Percentiles rank a stretch among this genome's conserved stretches.
phyloP scores from a whole-genome alignment of 306 rosid genomes.

The Quercus rubra region DNA sequence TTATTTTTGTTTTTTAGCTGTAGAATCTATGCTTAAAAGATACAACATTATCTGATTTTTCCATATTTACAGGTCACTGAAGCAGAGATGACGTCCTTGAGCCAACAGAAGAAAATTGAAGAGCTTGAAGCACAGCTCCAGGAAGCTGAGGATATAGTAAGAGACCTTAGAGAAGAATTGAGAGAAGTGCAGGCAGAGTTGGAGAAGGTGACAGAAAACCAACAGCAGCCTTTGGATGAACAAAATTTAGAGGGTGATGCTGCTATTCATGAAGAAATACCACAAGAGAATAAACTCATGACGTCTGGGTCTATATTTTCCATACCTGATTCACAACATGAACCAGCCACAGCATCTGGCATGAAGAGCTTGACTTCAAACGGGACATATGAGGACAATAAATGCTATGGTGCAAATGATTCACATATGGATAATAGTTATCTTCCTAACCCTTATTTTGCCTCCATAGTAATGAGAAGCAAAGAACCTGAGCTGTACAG shows the following conservation, averaged over 20 bases:
- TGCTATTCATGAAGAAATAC: slow-evolving; percentile 22
- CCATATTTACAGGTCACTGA: slow-evolving; percentile 49
- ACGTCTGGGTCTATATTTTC: slow-evolving; percentile 18
- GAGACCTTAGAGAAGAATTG: slow-evolving; percentile 74
- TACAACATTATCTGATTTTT: slow-evolving; percentile 1
- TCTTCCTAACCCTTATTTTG: slow-evolving; percentile 57
- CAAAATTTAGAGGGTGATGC: slow-evolving; percentile 32
- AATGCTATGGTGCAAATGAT: slow-evolving; percentile 30
- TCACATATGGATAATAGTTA: slow-evolving; percentile 32
- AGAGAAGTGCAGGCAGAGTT: slow-evolving; percentile 60
- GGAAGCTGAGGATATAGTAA: slow-evolving; percentile 82
- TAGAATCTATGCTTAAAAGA: background rate
- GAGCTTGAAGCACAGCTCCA: slow-evolving; percentile 90
- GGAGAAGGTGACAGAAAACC: slow-evolving; percentile 49
- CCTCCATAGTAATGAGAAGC: slow-evolving; percentile 71
- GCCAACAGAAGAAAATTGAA: slow-evolving; percentile 64
- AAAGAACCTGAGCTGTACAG: slow-evolving; percentile 64
- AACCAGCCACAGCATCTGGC: slow-evolving; percentile 21
- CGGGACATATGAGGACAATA: slow-evolving; percentile 33
- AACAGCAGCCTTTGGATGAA: slow-evolving; percentile 27
- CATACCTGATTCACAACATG: slow-evolving; percentile 30
- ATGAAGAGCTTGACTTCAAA: slow-evolving; percentile 17
- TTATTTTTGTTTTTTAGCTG: slow-evolving; percentile 5
- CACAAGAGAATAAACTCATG: slow-evolving; percentile 22
- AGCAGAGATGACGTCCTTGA: slow-evolving; percentile 52